Evolutionary conservation across 257 asterid species (phyloP).

Genomic region (Ligustrum vulgare): DNA sequence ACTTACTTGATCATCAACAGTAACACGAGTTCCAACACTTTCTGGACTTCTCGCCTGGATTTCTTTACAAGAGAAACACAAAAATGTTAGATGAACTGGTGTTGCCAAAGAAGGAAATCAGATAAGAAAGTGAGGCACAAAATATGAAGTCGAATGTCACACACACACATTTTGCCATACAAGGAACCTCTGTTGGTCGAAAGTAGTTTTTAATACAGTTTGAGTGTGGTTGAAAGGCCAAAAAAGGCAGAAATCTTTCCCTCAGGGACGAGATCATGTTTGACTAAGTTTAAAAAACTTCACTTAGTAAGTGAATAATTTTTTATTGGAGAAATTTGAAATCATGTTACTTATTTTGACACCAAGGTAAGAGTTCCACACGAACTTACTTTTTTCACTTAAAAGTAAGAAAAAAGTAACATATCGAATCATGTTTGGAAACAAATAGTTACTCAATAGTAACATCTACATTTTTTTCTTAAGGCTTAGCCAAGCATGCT

Average conservation of each 20-base stretch:
- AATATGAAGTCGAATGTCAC: constrained; percentile 2
- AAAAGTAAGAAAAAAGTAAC: not conserved
- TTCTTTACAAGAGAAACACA: constrained; percentile 34
- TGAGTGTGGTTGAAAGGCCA: constrained; percentile 9
- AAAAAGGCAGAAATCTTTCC: not conserved
- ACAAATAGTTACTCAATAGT: not conserved
- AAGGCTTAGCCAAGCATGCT: not conserved
- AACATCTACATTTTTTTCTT: not conserved
- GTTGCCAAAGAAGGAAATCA: constrained; percentile 10
- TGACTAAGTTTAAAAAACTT: not conserved
- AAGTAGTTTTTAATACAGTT: not conserved
- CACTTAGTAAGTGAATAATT: not conserved
- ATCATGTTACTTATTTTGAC: not conserved
- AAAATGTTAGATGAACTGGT: not conserved
- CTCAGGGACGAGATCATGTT: not conserved
- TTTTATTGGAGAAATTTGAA: not conserved
- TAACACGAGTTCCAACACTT: constrained; percentile 47
- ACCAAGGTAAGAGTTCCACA: not conserved
- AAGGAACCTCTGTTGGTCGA: constrained; percentile 9
- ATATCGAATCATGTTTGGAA: not conserved
- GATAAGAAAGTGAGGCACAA: not conserved
- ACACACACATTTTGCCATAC: constrained; percentile 2
- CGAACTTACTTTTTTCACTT: not conserved
- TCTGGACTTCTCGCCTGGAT: constrained; percentile 39
- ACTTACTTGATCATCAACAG: constrained; percentile 57